Evolutionary conservation across 345 rosid species (phyloP), one percentile per base, ranked within the genome.

Genomic region (Odontarrhena argentea): DNA sequence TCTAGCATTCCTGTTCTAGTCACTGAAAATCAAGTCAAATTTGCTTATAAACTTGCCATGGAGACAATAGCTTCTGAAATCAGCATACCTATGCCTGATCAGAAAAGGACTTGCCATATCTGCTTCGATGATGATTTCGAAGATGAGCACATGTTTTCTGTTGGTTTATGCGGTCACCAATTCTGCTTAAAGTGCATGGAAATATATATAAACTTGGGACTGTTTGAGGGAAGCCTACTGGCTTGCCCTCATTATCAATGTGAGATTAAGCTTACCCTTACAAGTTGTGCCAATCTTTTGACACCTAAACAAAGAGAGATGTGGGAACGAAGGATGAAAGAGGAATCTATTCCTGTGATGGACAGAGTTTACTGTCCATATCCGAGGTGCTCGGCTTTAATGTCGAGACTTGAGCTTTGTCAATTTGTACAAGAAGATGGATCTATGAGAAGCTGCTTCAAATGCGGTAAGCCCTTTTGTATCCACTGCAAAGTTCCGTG

Each of bases 341-440:
- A 87, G 76, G 87, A 87, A 25, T 78, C 81, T 1, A 77, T 87
- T 65, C 81, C 87, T 34, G 79, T 47, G 13, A 3, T 69, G 1
- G 86, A 87, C 37, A 87, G 71, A 74, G 46, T 87, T 63, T 89
- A 89, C 52, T 89, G 94, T 68, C 91, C 94, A 11, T 74, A 75
- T 73, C 88, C 83, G 1, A 79, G 30, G 57, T 89, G 96, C 74
- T 89, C 94, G 0, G 82, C 83, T 13, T 76, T 89, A 55, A 85
- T 89, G 94, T 68, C 83, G 3, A 74, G 60, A 70, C 68, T 25
- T 13, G 83, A 82, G 75, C 77, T 74, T 32, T 72, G 53, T 14
- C 55, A 65, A 55, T 70, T 60, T 68, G 48, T 69, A 63, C 34
- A 9, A 32, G 56, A 50, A 3, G 78, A 74, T 70, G 81, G 36